Evolutionary conservation across 108 stramenopile genomes (phyloP).

Genomic region (Aurantiochytrium sp.): DNA sequence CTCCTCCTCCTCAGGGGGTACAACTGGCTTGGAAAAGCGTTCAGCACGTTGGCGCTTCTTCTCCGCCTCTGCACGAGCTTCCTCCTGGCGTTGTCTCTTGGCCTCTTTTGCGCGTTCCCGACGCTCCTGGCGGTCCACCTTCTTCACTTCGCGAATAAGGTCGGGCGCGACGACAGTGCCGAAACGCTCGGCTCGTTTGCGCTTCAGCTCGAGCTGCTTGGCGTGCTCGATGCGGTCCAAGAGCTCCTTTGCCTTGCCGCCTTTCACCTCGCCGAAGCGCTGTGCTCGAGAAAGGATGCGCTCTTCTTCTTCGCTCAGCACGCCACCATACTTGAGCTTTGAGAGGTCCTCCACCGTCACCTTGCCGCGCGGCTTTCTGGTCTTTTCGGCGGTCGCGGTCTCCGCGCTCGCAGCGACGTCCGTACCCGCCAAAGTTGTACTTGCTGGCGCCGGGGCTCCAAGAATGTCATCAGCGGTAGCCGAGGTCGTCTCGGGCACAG

Average conservation of each 20-base stretch:
- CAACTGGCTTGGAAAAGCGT: neutral
- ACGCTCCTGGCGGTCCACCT: neutral
- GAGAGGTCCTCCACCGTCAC: neutral
- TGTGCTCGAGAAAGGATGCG: neutral
- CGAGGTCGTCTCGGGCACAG: no score
- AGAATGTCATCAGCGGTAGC: no score
- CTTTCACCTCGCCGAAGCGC: neutral
- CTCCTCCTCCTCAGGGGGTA: neutral
- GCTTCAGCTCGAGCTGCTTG: neutral
- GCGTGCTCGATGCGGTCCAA: neutral
- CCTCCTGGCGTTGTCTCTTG: neutral
- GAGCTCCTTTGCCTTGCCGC: neutral
- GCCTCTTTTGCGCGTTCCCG: neutral
- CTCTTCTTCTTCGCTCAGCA: neutral
- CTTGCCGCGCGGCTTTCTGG: neutral
- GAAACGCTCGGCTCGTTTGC: neutral
- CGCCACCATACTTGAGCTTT: neutral
- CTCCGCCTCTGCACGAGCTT: neutral
- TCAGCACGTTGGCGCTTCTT: neutral
- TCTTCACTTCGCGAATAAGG: neutral
- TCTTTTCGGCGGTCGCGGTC: neutral
- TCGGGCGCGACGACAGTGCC: neutral
- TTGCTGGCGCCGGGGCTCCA: neutral
- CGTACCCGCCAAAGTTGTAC: neutral
- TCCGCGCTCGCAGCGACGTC: neutral